Evolutionary conservation across 768 basidiomycete genomes (phyloP), one percentile per base, ranked within the genome.

Genomic region (Phaeotremella fagi): DNA sequence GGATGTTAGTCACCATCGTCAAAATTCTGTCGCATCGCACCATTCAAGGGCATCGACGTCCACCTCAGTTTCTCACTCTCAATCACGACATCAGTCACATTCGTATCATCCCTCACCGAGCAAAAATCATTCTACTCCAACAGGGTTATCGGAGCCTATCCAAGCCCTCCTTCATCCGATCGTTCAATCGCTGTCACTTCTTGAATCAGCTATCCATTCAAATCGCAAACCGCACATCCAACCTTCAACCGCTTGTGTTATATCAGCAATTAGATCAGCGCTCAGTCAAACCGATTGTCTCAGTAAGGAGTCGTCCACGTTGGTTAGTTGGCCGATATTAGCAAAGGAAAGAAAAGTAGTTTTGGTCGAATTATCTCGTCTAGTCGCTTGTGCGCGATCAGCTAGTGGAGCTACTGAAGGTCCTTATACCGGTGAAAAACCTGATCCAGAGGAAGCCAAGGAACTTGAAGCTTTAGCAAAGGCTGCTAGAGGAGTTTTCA

Each of bases 181-280:
- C 43, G 78, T 88, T 5, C 90, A 91, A 60, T 87, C 87, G 14
- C 78, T 97, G 35, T 85, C 86, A 6, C 79, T 97, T 37, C 80
- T 99, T 22, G 87, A 92, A 66, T 86, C 81, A 51, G 88, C 91
- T 4, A 90, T 90, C 18, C 80, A 83, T 37, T 79, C 82, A n/a
- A 84, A 84, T 63, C 83, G 88, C 42, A 76, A 82, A 24, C 76
- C 84, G 2, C 94, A 98, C 75, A 92, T 90, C 64, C 89, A 91
- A 66, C 91, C 94, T 4, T 86, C 90, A 2, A 89, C 92, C 0
- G 92, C 91, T 14, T 91, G 85, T 74, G 86, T 98, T 55, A 91
- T 99, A 61, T 90, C 90, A 12, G 89, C 88, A 49, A 90, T 98
- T 43, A 86, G 92, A 27, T 82, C 85, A 25, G 85, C 94, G 16